Evolutionary conservation across 2,329 filamentous ascomycete species (phyloP).

Genomic region (Colletotrichum sp.): DNA sequence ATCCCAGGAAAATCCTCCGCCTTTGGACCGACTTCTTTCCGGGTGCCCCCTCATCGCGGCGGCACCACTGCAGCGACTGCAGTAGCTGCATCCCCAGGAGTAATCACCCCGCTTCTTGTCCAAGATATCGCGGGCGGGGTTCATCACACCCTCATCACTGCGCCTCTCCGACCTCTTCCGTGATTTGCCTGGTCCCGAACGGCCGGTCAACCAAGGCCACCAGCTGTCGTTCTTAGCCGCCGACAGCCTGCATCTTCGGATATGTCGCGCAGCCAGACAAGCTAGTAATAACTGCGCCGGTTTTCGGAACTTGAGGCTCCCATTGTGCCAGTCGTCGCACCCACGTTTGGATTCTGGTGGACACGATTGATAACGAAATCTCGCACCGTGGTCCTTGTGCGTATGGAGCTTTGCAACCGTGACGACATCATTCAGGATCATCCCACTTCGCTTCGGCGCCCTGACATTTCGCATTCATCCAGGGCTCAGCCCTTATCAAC

Average conservation of each 20-base stretch:
- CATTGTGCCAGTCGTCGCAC: conserved; percentile 9
- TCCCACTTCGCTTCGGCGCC: conserved; percentile 15
- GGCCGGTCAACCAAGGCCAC: conserved; percentile 1
- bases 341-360: conserved; percentile 20
- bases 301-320: conserved; percentile 6
- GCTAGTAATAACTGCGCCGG: neutral
- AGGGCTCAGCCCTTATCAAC: conserved; percentile 19
- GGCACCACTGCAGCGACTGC: conserved; percentile 12
- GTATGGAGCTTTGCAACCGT: neutral
- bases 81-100: conserved; percentile 5
- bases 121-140: conserved; percentile 18
- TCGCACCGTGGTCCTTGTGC: conserved; percentile 15
- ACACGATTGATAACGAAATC: conserved; percentile 15
- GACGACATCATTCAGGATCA: conserved; percentile 15
- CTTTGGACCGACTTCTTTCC: conserved; percentile 15
- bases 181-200: conserved; percentile 8
- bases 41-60: conserved; percentile 3
- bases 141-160: conserved; percentile 15
- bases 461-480: neutral
- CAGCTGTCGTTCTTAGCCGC: neutral
- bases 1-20: conserved; percentile 17
- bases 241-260: neutral
- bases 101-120: conserved; percentile 16
- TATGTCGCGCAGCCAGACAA: conserved; percentile 1
- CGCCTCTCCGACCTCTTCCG: conserved; percentile 17